Evolutionary conservation across 2,329 filamentous ascomycete species (phyloP), one percentile per base, ranked within the genome.

Genomic region (Nakataea oryzae): DNA sequence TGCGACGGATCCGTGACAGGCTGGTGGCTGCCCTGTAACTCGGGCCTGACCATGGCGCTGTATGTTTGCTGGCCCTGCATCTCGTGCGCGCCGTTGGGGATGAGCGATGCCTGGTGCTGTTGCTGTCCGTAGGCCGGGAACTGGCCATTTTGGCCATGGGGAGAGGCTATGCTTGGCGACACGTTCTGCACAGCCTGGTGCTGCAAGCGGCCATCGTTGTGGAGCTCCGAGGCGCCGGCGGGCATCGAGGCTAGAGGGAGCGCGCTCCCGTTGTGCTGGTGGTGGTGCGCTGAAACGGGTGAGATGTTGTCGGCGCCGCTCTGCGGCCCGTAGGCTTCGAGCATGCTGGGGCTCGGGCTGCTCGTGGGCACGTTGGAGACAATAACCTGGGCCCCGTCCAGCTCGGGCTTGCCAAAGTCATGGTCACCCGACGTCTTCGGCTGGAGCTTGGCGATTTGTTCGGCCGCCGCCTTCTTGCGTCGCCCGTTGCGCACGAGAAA

Each of bases 401-500:
- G 68, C 63, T 76, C 74, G 3, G 73, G 68, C 61, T 74, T 75
- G 3, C 73, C 73, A 21, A 66, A 66, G 57, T 55, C 63, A 47
- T 61, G 65, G 30, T 62, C 32, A 21, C 61, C 28, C 61, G 62
- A 58, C 50, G 63, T 61, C 63, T 60, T 58, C 58, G 64, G 62
- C 64, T 60, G 65, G 62, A 62, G 60, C 64, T 65, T 62, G 47
- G 57, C 41, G 54, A 55, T 54, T 2, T 64, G 62, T 11, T 26
- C 50, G 3, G 62, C 63, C 14, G 62, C 64, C 58, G 26, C 24
- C 29, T 69, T 72, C 32, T 70, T 73, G 50, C 67, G 71, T 55
- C 69, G 72, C 3, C 64, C 62, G 14, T 65, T 65, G 28, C 67
- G 67, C 62, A 67, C 64, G 28, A 75, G 66, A 55, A 78, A 70